Evolutionary conservation across 805 yeast genomes (phyloP).

Genomic region (Monosporozyma servazzii): DNA sequence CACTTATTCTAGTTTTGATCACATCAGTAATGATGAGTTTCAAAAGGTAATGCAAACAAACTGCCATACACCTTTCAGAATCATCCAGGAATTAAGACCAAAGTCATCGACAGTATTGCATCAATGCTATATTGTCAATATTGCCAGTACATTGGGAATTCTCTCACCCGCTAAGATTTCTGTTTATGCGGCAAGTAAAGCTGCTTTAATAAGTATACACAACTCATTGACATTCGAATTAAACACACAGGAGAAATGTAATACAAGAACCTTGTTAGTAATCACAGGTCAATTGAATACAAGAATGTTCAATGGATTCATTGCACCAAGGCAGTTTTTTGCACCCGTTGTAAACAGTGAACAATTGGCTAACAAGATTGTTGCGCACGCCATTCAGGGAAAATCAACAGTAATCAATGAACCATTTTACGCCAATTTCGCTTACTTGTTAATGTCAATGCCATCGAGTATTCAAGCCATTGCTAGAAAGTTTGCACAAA

Average conservation of each 20-base stretch:
- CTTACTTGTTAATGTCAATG: slow-evolving; percentile 57
- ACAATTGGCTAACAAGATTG: slow-evolving; percentile 48
- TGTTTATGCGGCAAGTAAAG: slow-evolving; percentile 80
- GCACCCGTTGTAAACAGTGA: slow-evolving; percentile 70
- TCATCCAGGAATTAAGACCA: slow-evolving; percentile 47
- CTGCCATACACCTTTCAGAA: slow-evolving; percentile 52
- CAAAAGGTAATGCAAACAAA: slow-evolving; percentile 54
- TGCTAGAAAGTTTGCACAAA: slow-evolving; percentile 48
- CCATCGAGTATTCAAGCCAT: slow-evolving; percentile 48
- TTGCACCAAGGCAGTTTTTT: slow-evolving; percentile 60
- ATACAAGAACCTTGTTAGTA: slow-evolving; percentile 62
- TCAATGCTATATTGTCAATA: slow-evolving; percentile 67
- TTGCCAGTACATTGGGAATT: slow-evolving; percentile 74
- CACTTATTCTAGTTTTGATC: slow-evolving; percentile 41
- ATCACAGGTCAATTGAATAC: slow-evolving; percentile 83
- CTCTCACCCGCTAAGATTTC: slow-evolving; percentile 69
- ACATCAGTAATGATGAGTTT: slow-evolving; percentile 29
- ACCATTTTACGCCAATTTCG: slow-evolving; percentile 65
- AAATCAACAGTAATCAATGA: slow-evolving; percentile 58
- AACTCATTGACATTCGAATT: slow-evolving; percentile 73
- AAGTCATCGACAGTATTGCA: slow-evolving; percentile 36
- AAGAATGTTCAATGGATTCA: slow-evolving; percentile 61
- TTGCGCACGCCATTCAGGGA: slow-evolving; percentile 49
- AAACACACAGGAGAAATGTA: slow-evolving; percentile 35
- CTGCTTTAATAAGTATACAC: slow-evolving; percentile 74